Conservation (phyloP, 2,329 filamentous ascomycete genomes). For the Berkeleyomyces basicola region DNA sequence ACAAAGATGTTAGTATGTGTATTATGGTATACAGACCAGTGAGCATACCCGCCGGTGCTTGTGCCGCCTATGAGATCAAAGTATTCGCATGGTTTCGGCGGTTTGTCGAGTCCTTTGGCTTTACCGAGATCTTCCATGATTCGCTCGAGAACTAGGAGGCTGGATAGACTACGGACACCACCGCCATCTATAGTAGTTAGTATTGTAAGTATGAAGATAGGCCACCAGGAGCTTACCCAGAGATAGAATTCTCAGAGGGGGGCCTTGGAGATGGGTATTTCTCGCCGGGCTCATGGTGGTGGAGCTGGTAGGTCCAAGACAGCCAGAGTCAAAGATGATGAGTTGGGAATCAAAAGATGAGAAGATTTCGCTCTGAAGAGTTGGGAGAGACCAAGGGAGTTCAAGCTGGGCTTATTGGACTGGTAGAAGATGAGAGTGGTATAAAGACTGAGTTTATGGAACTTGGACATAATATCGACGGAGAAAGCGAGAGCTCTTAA, state of each 20-base stretch:
- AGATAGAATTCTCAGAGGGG: background rate
- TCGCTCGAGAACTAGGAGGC: constrained; percentile 17
- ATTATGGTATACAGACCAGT: constrained; percentile 7
- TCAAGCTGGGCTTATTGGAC: no score
- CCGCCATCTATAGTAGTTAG: constrained; percentile 15
- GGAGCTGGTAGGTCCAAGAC: no score
- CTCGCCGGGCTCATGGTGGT: background rate
- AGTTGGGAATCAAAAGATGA: no score
- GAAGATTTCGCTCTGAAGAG: no score
- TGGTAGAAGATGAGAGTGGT: no score
- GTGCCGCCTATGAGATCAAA: constrained; percentile 21
- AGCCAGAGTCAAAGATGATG: no score
- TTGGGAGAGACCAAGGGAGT: no score
- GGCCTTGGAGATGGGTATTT: background rate
- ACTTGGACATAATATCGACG: no score
- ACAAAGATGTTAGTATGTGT: background rate
- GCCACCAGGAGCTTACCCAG: background rate
- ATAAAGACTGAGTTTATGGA: no score
- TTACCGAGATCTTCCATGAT: constrained; percentile 17
- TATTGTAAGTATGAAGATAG: background rate
- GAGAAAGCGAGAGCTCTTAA: no score
- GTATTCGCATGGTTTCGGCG: constrained; percentile 17
- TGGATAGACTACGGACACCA: constrained; percentile 18
- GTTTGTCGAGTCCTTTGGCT: constrained; percentile 11
- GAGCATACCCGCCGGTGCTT: constrained; percentile 18